Conservation (phyloP, 805 yeast species). For the Blastobotrys peoriensis region DNA sequence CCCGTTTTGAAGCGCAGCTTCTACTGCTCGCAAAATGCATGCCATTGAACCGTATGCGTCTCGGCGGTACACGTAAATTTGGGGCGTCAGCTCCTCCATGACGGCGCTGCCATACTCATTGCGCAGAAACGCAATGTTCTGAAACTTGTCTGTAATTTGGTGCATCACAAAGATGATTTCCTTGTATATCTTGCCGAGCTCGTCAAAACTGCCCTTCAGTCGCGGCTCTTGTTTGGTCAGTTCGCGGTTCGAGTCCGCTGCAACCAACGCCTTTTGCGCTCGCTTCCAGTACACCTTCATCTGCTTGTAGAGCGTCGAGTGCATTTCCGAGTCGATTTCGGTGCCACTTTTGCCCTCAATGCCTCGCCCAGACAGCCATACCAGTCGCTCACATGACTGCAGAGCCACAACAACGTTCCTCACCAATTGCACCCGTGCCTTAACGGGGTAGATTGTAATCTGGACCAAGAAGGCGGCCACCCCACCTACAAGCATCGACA, state of each 20-base stretch:
- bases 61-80: constrained; percentile 39
- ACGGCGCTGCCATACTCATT: constrained; percentile 41
- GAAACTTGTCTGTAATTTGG: constrained; percentile 43
- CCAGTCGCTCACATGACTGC: constrained; percentile 37
- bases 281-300: constrained; percentile 32
- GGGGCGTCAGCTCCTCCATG: constrained; percentile 38
- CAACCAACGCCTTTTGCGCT: constrained; percentile 34
- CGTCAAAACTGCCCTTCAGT: constrained; percentile 41
- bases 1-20: constrained; percentile 39
- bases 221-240: constrained; percentile 37
- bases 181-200: constrained; percentile 34
- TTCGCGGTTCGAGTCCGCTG: constrained; percentile 34
- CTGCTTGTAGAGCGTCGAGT: constrained; percentile 28
- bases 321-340: constrained; percentile 16
- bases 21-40: constrained; percentile 37
- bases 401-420: constrained; percentile 38
- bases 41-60: constrained; percentile 39
- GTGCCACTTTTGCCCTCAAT: constrained; percentile 29
- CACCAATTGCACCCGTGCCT: constrained; percentile 41
- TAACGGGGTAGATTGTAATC: constrained; percentile 40
- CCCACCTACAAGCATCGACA: constrained; percentile 48
- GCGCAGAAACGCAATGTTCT: constrained; percentile 40
- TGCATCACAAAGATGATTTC: constrained; percentile 42
- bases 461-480: constrained; percentile 43
- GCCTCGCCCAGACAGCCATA: constrained; percentile 36